Conservation (phyloP, 257 asterid genomes). For the Nicotiana benthamiana region DNA sequence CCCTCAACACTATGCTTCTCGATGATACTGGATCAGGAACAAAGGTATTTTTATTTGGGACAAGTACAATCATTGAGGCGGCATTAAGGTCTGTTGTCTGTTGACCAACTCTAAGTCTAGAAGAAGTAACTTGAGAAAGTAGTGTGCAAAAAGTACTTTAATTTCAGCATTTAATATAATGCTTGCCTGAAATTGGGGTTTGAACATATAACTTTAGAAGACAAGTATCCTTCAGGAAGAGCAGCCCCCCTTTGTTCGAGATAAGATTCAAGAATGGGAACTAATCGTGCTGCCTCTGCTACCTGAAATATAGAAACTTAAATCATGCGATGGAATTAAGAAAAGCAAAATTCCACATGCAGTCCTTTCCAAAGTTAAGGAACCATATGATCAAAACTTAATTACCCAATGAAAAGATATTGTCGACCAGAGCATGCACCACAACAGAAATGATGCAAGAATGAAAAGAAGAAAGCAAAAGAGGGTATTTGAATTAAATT, state of each 20-base stretch:
- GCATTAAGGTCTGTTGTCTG: too few species aligned
- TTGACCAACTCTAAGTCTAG: too few species aligned
- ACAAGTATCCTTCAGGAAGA: slow-evolving; percentile 68
- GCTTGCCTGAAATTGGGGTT: slow-evolving; percentile 66
- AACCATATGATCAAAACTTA: neutral
- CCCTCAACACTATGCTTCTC: too few species aligned
- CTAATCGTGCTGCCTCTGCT: slow-evolving; percentile 49
- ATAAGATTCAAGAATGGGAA: slow-evolving; percentile 67
- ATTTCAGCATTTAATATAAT: neutral
- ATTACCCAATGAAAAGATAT: neutral
- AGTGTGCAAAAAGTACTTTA: neutral
- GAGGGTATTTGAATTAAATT: neutral
- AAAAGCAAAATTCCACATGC: neutral
- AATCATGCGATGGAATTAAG: neutral
- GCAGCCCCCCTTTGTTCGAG: slow-evolving; percentile 75
- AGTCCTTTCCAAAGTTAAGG: neutral
- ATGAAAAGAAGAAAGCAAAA: neutral
- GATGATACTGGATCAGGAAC: too few species aligned
- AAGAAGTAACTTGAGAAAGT: neutral
- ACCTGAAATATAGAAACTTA: slow-evolving; percentile 36
- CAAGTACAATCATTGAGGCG: too few species aligned
- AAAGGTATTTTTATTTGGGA: too few species aligned
- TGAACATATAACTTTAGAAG: slow-evolving; percentile 76
- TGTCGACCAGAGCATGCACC: neutral
- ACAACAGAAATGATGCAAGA: neutral